Conservation (phyloP, 164 flowering plant species). For the Kalanchoe fedtschenkoi region DNA sequence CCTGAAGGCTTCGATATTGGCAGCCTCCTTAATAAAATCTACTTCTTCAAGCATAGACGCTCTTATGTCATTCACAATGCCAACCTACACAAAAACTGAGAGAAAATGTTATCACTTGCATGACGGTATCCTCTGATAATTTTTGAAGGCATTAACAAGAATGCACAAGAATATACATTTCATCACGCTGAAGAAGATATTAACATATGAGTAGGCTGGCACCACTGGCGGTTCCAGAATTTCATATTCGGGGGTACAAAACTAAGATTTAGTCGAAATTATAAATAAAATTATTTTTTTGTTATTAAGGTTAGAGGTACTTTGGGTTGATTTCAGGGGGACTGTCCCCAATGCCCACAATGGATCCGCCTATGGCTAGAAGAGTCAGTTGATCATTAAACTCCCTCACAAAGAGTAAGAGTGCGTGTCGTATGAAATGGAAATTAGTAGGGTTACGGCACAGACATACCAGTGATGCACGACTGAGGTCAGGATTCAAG, state of each 20-base stretch:
- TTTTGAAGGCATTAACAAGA: not conserved
- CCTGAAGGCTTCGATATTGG: constrained; percentile 73
- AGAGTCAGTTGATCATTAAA: too few relatives aligned
- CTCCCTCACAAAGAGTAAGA: not conserved
- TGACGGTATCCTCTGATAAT: not conserved
- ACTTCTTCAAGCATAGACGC: constrained; percentile 98
- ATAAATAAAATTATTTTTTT: too few relatives aligned
- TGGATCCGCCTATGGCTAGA: too few relatives aligned
- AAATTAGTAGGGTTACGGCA: not conserved
- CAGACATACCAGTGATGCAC: constrained; percentile 69
- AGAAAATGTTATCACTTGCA: not conserved
- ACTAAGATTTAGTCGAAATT: too few relatives aligned
- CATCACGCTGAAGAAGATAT: not conserved
- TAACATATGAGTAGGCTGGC: not conserved
- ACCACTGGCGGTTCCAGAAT: too few relatives aligned
- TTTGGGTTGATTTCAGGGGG: too few relatives aligned
- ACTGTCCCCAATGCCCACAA: too few relatives aligned
- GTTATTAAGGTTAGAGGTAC: too few relatives aligned
- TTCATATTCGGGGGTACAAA: too few relatives aligned
- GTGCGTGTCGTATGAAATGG: not conserved
- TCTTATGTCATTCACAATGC: constrained; percentile 77
- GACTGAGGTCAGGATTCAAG: constrained; percentile 75
- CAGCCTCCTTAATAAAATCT: constrained; percentile 83
- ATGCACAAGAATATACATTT: not conserved
- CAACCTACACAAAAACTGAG: constrained; percentile 43